phyloP scores from a whole-genome alignment of 164 flowering plant genomes.

The Kalanchoe fedtschenkoi region DNA sequence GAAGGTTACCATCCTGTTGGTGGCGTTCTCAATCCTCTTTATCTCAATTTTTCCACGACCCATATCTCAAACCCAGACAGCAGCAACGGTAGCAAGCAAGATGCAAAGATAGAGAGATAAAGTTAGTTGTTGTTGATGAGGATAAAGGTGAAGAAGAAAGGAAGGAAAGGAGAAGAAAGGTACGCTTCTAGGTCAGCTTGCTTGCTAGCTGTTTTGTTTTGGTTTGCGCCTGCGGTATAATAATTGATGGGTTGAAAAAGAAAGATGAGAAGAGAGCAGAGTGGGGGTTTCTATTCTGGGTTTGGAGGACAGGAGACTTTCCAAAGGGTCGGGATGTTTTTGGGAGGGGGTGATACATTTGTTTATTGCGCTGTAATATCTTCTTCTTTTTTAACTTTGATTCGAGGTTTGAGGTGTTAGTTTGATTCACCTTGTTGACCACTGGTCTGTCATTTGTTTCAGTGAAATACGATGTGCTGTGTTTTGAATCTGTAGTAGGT shows the following conservation, averaged over 20 bases:
- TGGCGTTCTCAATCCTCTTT: conserved; percentile 74
- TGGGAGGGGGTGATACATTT: conserved; percentile 14
- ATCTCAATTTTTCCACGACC: conserved; percentile 91
- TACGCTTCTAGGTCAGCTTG: neutral
- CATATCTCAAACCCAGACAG: conserved; percentile 14
- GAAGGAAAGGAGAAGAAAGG: neutral
- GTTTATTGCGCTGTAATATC: neutral
- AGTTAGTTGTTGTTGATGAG: conserved; percentile 10
- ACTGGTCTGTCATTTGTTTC: neutral
- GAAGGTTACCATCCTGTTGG: conserved; percentile 74
- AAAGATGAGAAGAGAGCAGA: neutral
- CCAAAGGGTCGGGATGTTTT: too few relatives aligned
- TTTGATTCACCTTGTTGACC: conserved; percentile 4
- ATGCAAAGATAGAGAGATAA: conserved; percentile 1
- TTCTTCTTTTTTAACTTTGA: neutral
- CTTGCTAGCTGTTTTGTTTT: conserved; percentile 2
- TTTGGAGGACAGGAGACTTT: conserved; percentile 29
- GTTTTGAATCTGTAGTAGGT: too few relatives aligned
- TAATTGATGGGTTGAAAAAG: neutral
- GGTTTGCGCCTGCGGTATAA: neutral
- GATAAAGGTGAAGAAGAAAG: neutral
- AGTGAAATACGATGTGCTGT: too few relatives aligned
- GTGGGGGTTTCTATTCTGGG: conserved; percentile 10
- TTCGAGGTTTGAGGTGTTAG: conserved; percentile 5
- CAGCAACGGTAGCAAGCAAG: neutral